Percentiles rank a stretch among this genome's conserved stretches.
phyloP scores from a whole-genome alignment of 306 rosid genomes.

The Casuarina equisetifolia region DNA sequence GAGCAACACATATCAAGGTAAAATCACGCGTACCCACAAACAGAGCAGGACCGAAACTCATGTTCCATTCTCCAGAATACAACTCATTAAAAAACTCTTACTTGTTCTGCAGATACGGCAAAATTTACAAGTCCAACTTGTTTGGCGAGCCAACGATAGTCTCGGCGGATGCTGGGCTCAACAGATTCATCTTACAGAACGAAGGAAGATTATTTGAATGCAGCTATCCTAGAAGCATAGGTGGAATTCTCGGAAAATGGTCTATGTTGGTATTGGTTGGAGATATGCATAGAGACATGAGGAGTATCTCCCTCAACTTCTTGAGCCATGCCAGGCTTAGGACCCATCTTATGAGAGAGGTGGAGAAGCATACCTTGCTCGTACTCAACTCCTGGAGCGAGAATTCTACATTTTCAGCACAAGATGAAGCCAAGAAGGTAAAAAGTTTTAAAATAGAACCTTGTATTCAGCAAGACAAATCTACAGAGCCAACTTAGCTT shows the following conservation, averaged over 20 bases:
- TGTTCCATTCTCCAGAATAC: too few relatives aligned
- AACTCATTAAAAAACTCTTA: neutral
- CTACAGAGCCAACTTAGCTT: neutral
- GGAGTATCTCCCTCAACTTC: slow-evolving; percentile 79
- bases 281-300: slow-evolving; percentile 97
- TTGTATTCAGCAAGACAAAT: neutral
- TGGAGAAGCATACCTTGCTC: slow-evolving; percentile 69
- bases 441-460: neutral
- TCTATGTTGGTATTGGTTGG: slow-evolving; percentile 98
- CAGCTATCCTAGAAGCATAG: slow-evolving; percentile 94
- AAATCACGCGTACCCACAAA: neutral
- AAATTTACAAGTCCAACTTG: slow-evolving; percentile 80
- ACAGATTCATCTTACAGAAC: slow-evolving; percentile 81
- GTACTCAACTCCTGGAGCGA: slow-evolving; percentile 71
- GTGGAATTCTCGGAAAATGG: slow-evolving; percentile 98
- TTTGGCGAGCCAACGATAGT: slow-evolving; percentile 91
- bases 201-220: slow-evolving; percentile 93
- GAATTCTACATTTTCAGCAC: slow-evolving; percentile 69
- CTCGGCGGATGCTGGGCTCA: slow-evolving; percentile 90
- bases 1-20: slow-evolving; percentile 82
- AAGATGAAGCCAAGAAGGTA: slow-evolving; percentile 92
- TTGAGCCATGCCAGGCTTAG: slow-evolving; percentile 80
- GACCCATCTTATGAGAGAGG: slow-evolving; percentile 67
- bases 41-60: neutral
- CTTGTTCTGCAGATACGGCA: slow-evolving; percentile 63